A percentile compares a stretch with the other conserved stretches of the same genome.
Conservation (phyloP, 2,329 filamentous ascomycete genomes). For the Epicoccum sorghinum region DNA sequence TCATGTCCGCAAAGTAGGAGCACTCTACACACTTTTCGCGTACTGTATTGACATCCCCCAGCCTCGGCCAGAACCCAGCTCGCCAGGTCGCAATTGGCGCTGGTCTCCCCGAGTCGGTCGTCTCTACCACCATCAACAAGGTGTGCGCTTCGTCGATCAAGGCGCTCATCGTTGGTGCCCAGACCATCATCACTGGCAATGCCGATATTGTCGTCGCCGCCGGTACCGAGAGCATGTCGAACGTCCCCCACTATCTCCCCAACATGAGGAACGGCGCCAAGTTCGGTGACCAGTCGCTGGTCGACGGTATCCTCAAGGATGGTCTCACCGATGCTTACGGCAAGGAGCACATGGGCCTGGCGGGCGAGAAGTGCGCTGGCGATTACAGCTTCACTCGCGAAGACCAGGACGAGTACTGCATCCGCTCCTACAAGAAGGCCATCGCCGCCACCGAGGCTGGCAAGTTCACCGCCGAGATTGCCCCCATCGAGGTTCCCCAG, state of each 20-base stretch:
- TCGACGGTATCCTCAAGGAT: slow-evolving; percentile 93
- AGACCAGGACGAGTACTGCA: slow-evolving; percentile 94
- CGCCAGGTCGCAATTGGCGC: slow-evolving; percentile 91
- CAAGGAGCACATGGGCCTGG: slow-evolving; percentile 95
- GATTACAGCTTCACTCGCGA: slow-evolving; percentile 84
- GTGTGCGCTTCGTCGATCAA: slow-evolving; percentile 96
- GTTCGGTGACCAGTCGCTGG: slow-evolving; percentile 86
- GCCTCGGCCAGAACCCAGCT: slow-evolving; percentile 93
- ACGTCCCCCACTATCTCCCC: slow-evolving; percentile 93
- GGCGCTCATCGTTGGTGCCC: slow-evolving; percentile 90
- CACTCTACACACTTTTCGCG: background rate
- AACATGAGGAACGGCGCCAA: slow-evolving; percentile 86
- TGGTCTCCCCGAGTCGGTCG: slow-evolving; percentile 78
- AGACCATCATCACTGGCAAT: slow-evolving; percentile 97
- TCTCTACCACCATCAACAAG: slow-evolving; percentile 97
- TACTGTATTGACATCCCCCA: slow-evolving; percentile 48
- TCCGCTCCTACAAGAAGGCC: slow-evolving; percentile 92
- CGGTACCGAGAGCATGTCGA: slow-evolving; percentile 98
- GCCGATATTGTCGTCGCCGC: slow-evolving; percentile 92
- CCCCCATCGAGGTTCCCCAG: slow-evolving; percentile 84
- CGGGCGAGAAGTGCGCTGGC: slow-evolving; percentile 86
- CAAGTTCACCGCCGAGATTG: slow-evolving; percentile 84
- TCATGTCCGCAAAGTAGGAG: slow-evolving; percentile 88
- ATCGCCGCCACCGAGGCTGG: slow-evolving; percentile 83
- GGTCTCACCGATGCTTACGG: slow-evolving; percentile 94